These are phyloP conservation scores for Crithidia expoeki DNA, from an alignment of 208 protist species.

Conservation along the genomic window DNA sequence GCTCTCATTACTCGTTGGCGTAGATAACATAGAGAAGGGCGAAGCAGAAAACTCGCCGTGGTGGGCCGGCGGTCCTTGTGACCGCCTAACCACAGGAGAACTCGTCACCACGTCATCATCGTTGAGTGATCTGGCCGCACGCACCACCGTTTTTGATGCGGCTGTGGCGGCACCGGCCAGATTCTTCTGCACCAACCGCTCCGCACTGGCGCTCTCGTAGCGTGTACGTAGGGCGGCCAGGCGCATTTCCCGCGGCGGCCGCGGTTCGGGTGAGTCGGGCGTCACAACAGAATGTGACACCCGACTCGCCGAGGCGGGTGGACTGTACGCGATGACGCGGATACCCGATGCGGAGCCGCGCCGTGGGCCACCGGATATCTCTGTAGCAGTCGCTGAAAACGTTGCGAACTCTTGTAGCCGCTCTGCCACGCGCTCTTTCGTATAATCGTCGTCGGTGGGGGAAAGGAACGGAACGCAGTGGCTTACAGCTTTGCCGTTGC, in stretches of 20 bases:
- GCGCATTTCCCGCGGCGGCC: conserved; percentile 21
- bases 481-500: neutral
- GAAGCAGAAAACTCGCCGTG: conserved; percentile 3
- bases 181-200: neutral
- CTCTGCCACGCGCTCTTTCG: neutral
- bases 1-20: conserved; percentile 1
- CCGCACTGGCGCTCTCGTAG: conserved; percentile 3
- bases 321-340: neutral
- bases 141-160: neutral
- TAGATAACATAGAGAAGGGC: conserved; percentile 13
- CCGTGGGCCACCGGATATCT: neutral
- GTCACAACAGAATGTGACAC: neutral
- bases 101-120: conserved; percentile 1
- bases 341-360: neutral
- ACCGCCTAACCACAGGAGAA: conserved; percentile 1
- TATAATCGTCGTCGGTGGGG: neutral
- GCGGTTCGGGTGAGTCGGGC: neutral
- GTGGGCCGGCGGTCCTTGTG: neutral
- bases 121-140: neutral
- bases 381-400: neutral
- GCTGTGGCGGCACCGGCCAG: neutral
- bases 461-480: neutral
- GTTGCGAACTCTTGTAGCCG: neutral
- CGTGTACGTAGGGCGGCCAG: conserved; percentile 23
- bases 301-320: neutral